Conservation (phyloP, 2,329 filamentous ascomycete species). For the Metarhizium rileyi region DNA sequence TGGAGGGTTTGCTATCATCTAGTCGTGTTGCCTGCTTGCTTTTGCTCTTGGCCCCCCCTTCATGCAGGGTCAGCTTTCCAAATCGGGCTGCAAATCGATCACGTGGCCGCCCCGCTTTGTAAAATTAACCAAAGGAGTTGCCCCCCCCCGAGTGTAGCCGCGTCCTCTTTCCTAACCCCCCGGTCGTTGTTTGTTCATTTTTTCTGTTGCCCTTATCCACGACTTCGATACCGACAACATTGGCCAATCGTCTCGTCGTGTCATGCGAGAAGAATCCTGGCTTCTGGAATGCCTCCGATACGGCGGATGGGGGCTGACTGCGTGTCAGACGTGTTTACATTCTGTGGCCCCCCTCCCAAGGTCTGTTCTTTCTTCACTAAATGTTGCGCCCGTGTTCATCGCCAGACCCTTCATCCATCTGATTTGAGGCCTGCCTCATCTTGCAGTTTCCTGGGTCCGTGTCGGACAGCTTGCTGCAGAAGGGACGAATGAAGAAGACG, state of each 20-base stretch:
- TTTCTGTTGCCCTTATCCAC: slow-evolving; percentile 2
- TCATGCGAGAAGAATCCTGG: neutral
- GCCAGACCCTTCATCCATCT: too few species aligned
- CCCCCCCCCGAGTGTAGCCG: slow-evolving; percentile 15
- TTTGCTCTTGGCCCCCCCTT: too few species aligned
- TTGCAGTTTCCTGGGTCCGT: too few species aligned
- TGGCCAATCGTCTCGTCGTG: slow-evolving; percentile 8
- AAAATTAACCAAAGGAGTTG: neutral
- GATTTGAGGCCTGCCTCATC: too few species aligned
- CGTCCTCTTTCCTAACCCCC: slow-evolving; percentile 12
- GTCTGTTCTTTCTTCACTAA: too few species aligned
- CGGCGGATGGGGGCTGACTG: slow-evolving; percentile 4
- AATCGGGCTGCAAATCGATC: slow-evolving; percentile 9
- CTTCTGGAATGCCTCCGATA: slow-evolving; percentile 14
- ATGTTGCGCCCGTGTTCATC: too few species aligned
- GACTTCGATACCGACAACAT: slow-evolving; percentile 1
- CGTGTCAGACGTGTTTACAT: too few species aligned
- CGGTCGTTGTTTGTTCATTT: neutral
- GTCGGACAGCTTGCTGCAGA: too few species aligned
- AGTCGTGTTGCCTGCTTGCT: too few species aligned
- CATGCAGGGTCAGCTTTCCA: slow-evolving; percentile 6
- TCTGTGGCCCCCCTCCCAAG: too few species aligned
- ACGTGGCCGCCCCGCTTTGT: slow-evolving; percentile 14
- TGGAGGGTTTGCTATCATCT: slow-evolving; percentile 1
- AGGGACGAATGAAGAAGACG: too few species aligned